Conservation (phyloP, 805 yeast species). For the Candida vaughaniae region DNA sequence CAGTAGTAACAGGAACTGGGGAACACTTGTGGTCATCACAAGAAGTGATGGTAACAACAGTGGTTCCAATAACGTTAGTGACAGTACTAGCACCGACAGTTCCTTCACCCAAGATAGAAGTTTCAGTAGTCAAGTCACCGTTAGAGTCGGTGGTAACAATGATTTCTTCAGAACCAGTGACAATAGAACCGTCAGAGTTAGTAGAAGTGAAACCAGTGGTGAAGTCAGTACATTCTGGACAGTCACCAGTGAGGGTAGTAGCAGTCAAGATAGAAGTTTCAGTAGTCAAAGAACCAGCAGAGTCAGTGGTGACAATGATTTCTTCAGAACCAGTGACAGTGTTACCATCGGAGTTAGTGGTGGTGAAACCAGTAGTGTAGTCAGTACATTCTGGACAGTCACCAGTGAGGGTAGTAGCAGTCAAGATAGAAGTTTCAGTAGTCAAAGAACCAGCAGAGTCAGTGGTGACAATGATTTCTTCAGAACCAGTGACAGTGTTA, state of each 20-base stretch:
- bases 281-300: conserved; percentile 15
- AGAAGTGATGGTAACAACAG: conserved; percentile 34
- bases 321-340: conserved; percentile 15
- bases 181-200: conserved; percentile 2
- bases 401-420: background rate
- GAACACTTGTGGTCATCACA: conserved; percentile 33
- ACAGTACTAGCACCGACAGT: conserved; percentile 26
- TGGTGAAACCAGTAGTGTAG: conserved; percentile 18
- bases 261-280: conserved; percentile 5
- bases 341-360: conserved; percentile 16
- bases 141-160: conserved; percentile 19
- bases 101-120: conserved; percentile 27
- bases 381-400: conserved; percentile 9
- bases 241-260: conserved; percentile 5
- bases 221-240: conserved; percentile 12
- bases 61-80: conserved; percentile 19
- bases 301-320: conserved; percentile 17
- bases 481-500: conserved; percentile 11
- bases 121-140: conserved; percentile 15
- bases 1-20: conserved; percentile 30
- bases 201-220: conserved; percentile 8
- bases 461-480: conserved; percentile 15
- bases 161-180: conserved; percentile 6
- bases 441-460: conserved; percentile 16
- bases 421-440: conserved; percentile 4